These are phyloP conservation scores for Amauroascus niger DNA, from an alignment of 2,329 filamentous ascomycete genomes.

Conservation along the genomic window DNA sequence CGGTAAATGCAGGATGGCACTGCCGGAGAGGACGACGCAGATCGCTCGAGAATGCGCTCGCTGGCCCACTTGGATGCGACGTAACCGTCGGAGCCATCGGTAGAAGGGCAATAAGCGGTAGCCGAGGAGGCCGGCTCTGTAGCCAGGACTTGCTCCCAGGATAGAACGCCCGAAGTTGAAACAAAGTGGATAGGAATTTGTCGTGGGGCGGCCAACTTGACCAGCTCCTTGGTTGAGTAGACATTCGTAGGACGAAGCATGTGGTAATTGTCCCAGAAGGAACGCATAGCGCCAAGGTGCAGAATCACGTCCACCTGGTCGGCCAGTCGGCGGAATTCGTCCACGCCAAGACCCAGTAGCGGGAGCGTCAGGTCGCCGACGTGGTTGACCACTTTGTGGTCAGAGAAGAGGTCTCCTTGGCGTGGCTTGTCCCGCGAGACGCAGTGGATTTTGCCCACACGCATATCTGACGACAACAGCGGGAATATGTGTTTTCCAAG, in stretches of 20 bases:
- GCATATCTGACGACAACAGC: slow-evolving; percentile 26
- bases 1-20: too few relatives aligned
- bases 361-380: slow-evolving; percentile 31
- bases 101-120: background rate
- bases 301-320: slow-evolving; percentile 40
- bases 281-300: slow-evolving; percentile 40
- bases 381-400: slow-evolving; percentile 27
- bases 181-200: slow-evolving; percentile 26
- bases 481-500: slow-evolving; percentile 34
- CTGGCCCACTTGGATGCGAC: slow-evolving; percentile 33
- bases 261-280: slow-evolving; percentile 23
- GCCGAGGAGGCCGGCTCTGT: too few relatives aligned
- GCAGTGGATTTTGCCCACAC: slow-evolving; percentile 36
- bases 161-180: slow-evolving; percentile 21
- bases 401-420: background rate
- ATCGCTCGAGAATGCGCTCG: slow-evolving; percentile 27
- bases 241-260: slow-evolving; percentile 23
- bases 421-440: slow-evolving; percentile 24
- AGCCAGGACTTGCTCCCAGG: too few relatives aligned
- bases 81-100: slow-evolving; percentile 31
- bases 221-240: slow-evolving; percentile 18
- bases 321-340: slow-evolving; percentile 24
- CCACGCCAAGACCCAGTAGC: slow-evolving; percentile 32
- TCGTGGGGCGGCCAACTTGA: slow-evolving; percentile 14
- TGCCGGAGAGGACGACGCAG: too few relatives aligned